Percentiles rank a stretch among this genome's conserved stretches.
These are phyloP conservation scores for Lizanozyma gosingica DNA, from an alignment of 1,139 yeast genomes.

Conservation along the genomic window DNA sequence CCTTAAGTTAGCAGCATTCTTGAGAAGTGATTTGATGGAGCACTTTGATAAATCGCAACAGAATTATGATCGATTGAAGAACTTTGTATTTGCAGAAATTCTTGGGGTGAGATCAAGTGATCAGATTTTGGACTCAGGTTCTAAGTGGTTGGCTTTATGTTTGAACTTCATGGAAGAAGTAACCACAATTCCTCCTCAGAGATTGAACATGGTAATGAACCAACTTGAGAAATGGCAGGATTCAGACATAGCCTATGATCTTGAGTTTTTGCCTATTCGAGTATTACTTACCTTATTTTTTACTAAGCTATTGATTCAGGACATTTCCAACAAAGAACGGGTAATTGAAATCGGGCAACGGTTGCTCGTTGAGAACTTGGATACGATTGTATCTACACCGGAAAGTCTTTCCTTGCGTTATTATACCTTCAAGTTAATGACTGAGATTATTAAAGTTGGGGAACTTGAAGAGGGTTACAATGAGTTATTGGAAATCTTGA, in stretches of 20 bases:
- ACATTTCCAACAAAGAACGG: conserved; percentile 11
- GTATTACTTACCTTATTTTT: conserved; percentile 44
- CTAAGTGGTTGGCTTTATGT: conserved; percentile 40
- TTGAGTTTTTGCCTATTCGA: conserved; percentile 42
- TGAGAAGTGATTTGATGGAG: background rate
- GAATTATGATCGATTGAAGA: conserved; percentile 45
- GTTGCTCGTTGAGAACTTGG: conserved; percentile 44
- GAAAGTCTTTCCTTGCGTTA: conserved; percentile 35
- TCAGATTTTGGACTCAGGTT: conserved; percentile 32
- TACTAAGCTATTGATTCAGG: conserved; percentile 15
- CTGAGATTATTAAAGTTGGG: conserved; percentile 4
- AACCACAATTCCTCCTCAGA: conserved; percentile 40
- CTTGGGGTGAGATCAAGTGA: conserved; percentile 42
- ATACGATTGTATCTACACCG: conserved; percentile 20
- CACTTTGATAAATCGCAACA: background rate
- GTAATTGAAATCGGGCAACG: conserved; percentile 26
- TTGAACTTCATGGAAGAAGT: conserved; percentile 33
- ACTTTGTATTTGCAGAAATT: conserved; percentile 55
- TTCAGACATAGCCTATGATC: conserved; percentile 52
- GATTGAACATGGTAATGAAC: conserved; percentile 51
- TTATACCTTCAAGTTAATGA: conserved; percentile 37
- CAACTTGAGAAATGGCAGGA: conserved; percentile 51
- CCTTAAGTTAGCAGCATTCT: background rate
- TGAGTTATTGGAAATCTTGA: conserved; percentile 15
- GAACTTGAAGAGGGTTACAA: conserved; percentile 15